phyloP scores from a whole-genome alignment of 2,329 filamentous ascomycete species.

The Ophiostoma sp. region DNA sequence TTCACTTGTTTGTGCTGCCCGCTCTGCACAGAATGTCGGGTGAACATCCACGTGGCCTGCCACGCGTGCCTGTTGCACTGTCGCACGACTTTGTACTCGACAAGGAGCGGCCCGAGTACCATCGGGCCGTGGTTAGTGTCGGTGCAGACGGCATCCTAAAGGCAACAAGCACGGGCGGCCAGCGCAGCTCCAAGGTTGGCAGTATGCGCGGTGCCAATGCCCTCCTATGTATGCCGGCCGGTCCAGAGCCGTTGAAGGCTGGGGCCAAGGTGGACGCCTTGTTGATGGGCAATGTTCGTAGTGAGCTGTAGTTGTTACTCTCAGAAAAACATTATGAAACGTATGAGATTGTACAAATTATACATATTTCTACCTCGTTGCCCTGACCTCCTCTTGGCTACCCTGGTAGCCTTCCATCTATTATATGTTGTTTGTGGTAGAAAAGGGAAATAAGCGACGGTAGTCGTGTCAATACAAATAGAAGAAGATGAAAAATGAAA shows the following conservation, averaged over 20 bases:
- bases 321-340: not conserved
- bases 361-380: slow-evolving; percentile 17
- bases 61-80: slow-evolving; percentile 69
- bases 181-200: slow-evolving; percentile 85
- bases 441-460: not conserved
- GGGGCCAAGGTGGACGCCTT: slow-evolving; percentile 74
- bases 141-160: slow-evolving; percentile 66
- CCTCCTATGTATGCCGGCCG: slow-evolving; percentile 71
- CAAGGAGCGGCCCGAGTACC: slow-evolving; percentile 78
- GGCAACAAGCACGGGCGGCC: slow-evolving; percentile 82
- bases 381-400: not conserved
- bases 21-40: slow-evolving; percentile 77
- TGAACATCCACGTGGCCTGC: slow-evolving; percentile 65
- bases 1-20: slow-evolving; percentile 91
- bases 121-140: slow-evolving; percentile 73
- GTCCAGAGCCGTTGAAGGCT: slow-evolving; percentile 63
- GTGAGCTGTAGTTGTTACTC: slow-evolving; percentile 23
- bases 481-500: not conserved
- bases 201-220: slow-evolving; percentile 89
- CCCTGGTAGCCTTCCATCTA: slow-evolving; percentile 19
- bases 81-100: slow-evolving; percentile 75
- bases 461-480: not conserved
- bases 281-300: slow-evolving; percentile 63
- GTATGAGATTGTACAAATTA: not conserved
- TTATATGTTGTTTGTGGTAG: not conserved